phyloP scores from a whole-genome alignment of 2,329 filamentous ascomycete species.

The Lithohypha guttulata region DNA sequence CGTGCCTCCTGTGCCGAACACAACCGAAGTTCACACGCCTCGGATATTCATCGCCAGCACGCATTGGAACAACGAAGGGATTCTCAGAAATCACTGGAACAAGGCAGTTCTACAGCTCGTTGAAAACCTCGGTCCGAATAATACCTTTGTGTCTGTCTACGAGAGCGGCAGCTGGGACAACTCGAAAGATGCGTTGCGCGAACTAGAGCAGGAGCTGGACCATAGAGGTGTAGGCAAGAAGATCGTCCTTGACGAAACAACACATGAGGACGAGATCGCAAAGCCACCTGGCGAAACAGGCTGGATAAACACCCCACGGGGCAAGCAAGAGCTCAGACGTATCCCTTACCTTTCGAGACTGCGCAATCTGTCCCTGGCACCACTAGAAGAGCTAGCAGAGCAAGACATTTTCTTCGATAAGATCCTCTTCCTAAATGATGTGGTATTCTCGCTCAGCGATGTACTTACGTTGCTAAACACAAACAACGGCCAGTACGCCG shows the following conservation, averaged over 20 bases:
- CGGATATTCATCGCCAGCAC: constrained; percentile 55
- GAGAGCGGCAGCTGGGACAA: constrained; percentile 61
- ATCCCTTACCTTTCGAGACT: constrained; percentile 57
- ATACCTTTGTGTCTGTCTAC: constrained; percentile 56
- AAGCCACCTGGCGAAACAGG: constrained; percentile 38
- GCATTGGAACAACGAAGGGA: constrained; percentile 54
- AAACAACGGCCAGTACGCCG: constrained; percentile 47
- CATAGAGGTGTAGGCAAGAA: constrained; percentile 24
- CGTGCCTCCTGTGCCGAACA: neutral
- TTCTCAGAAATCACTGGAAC: constrained; percentile 53
- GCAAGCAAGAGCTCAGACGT: constrained; percentile 46
- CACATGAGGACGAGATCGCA: constrained; percentile 7
- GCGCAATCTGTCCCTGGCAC: constrained; percentile 42
- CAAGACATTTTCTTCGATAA: constrained; percentile 45
- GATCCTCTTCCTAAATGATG: constrained; percentile 45
- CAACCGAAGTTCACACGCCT: neutral
- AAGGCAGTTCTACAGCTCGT: constrained; percentile 48
- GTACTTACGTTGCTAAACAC: constrained; percentile 47
- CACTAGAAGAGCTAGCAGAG: constrained; percentile 15
- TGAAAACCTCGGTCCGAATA: constrained; percentile 46
- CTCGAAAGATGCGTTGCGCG: constrained; percentile 50
- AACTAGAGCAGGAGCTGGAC: constrained; percentile 39
- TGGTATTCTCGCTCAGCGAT: constrained; percentile 39
- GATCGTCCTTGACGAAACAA: constrained; percentile 28
- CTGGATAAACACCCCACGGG: constrained; percentile 46